Evolutionary conservation across 805 yeast genomes (phyloP).

Genomic region (Hanseniaspora jakobsenii): DNA sequence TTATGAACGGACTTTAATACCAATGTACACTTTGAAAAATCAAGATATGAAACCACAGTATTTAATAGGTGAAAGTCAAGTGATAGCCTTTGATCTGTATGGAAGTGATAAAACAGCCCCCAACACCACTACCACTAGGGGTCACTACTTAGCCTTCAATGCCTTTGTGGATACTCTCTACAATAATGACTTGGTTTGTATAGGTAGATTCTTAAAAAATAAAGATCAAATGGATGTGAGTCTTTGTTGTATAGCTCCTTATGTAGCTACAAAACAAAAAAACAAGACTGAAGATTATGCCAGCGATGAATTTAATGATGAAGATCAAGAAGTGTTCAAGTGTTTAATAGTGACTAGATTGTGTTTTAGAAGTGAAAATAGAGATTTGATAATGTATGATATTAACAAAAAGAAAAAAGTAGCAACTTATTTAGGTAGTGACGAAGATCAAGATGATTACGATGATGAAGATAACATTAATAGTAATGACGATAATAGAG

Average conservation of each 20-base stretch:
- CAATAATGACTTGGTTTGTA: constrained; percentile 36
- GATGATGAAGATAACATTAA: too few relatives aligned
- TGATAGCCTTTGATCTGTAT: constrained; percentile 11
- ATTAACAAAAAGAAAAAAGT: background rate
- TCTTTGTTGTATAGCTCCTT: constrained; percentile 47
- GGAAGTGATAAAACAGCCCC: constrained; percentile 21
- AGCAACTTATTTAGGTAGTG: background rate
- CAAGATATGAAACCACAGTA: background rate
- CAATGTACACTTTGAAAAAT: constrained; percentile 4
- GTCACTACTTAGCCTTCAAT: constrained; percentile 34
- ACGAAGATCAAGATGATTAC: too few relatives aligned
- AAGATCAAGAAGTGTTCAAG: background rate
- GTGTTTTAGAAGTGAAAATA: background rate
- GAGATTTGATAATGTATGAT: background rate
- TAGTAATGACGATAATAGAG: too few relatives aligned
- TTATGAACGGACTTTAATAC: background rate
- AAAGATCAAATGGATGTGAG: constrained; percentile 35
- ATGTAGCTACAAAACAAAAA: too few relatives aligned
- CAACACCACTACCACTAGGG: too few relatives aligned
- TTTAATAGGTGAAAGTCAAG: constrained; percentile 12
- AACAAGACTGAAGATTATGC: too few relatives aligned
- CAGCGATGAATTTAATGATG: too few relatives aligned
- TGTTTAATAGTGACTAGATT: constrained; percentile 1
- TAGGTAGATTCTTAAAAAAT: constrained; percentile 54
- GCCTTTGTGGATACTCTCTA: constrained; percentile 44